These are phyloP conservation scores for Auxenochlorella pyrenoidosa DNA, from an alignment of 139 green algal genomes.

Conservation along the genomic window DNA sequence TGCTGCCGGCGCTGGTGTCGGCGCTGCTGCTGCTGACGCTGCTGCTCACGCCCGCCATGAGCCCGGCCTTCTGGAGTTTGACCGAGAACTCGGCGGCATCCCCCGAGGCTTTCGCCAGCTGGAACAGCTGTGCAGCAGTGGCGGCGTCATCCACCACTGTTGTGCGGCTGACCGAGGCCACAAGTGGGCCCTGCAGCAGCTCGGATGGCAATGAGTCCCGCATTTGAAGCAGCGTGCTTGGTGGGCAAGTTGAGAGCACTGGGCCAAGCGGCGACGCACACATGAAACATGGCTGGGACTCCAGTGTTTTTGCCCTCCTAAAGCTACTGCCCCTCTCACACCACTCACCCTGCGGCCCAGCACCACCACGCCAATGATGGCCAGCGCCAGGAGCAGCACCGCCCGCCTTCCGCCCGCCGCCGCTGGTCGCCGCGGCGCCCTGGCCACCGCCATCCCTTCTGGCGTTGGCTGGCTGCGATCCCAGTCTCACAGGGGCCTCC, in stretches of 20 bases:
- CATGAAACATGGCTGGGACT: too few relatives aligned
- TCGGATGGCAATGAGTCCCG: too few relatives aligned
- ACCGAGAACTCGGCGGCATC: background rate
- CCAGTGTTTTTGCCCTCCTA: too few relatives aligned
- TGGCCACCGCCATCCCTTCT: background rate
- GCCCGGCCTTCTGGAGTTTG: background rate
- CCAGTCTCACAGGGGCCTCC: too few relatives aligned
- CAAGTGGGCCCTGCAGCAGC: background rate
- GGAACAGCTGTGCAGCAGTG: background rate
- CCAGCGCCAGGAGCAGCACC: background rate
- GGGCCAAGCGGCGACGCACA: too few relatives aligned
- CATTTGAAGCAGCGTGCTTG: too few relatives aligned
- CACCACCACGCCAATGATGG: background rate
- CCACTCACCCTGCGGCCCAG: background rate
- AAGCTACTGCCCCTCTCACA: background rate
- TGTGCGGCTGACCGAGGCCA: background rate
- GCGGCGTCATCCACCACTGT: background rate
- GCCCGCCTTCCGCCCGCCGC: background rate
- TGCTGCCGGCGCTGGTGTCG: background rate
- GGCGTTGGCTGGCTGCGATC: background rate
- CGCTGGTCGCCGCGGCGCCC: conserved; percentile 11
- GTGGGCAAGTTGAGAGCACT: too few relatives aligned
- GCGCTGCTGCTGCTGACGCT: background rate
- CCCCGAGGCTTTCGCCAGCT: background rate
- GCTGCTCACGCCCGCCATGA: background rate